These are phyloP conservation scores for Pseudotsuga menziesii DNA, from an alignment of 75 land plant genomes.

Conservation along the genomic window DNA sequence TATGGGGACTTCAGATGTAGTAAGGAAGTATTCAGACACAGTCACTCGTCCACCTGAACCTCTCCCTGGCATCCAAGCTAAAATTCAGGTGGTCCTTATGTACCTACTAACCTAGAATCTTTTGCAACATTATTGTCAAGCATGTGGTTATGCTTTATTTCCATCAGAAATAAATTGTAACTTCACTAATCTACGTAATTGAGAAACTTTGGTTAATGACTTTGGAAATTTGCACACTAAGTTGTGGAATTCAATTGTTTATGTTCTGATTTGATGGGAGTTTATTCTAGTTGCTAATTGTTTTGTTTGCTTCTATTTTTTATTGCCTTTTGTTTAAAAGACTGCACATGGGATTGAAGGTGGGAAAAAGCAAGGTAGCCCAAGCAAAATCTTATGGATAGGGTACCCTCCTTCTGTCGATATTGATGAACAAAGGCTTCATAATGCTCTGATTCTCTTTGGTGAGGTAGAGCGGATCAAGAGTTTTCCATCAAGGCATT, in stretches of 20 bases:
- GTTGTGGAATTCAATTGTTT: background rate
- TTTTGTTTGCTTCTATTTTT: slow-evolving; percentile 8
- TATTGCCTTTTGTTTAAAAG: slow-evolving; percentile 11
- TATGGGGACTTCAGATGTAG: slow-evolving; percentile 12
- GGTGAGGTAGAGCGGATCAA: slow-evolving; percentile 92
- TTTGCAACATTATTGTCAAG: background rate
- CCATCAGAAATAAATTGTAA: background rate
- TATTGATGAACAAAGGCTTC: slow-evolving; percentile 80
- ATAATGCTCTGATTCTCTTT: slow-evolving; percentile 81
- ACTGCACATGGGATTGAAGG: slow-evolving; percentile 23
- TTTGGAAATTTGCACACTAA: background rate
- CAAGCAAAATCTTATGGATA: slow-evolving; percentile 81
- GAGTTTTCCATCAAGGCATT: slow-evolving; percentile 69
- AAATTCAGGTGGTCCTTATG: background rate
- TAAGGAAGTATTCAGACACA: slow-evolving; percentile 14
- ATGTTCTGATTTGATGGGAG: background rate
- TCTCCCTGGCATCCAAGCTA: background rate
- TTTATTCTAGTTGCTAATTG: background rate
- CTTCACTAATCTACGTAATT: background rate
- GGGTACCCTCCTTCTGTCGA: slow-evolving; percentile 72
- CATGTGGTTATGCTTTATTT: background rate
- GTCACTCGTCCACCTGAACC: slow-evolving; percentile 7
- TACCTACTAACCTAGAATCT: slow-evolving; percentile 3
- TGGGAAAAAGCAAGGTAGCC: slow-evolving; percentile 54
- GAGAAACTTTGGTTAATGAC: background rate